phyloP scores from a whole-genome alignment of 2,329 filamentous ascomycete species.

The Eurotiales sp. region DNA sequence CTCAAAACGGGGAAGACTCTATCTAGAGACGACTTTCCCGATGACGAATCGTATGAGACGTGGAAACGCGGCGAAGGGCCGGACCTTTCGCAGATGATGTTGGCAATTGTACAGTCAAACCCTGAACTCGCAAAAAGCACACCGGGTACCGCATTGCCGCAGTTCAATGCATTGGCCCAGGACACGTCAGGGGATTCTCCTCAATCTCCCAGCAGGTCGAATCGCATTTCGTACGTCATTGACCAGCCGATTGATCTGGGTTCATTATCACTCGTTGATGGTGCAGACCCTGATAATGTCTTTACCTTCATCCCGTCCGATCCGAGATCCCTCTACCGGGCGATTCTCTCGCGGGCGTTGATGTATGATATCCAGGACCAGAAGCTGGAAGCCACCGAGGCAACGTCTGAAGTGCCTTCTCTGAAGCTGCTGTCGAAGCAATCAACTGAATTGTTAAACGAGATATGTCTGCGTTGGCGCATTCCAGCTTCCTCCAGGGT shows the following conservation, averaged over 20 bases:
- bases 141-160: conserved; percentile 56
- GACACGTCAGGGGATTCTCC: conserved; percentile 40
- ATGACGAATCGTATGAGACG: conserved; percentile 78
- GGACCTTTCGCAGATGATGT: conserved; percentile 88
- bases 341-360: conserved; percentile 73
- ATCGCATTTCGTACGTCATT: conserved; percentile 52
- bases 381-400: conserved; percentile 48
- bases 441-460: conserved; percentile 76
- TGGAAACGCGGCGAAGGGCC: conserved; percentile 91
- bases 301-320: conserved; percentile 91
- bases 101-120: conserved; percentile 80
- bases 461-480: conserved; percentile 84
- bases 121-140: conserved; percentile 80
- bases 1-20: conserved; percentile 73
- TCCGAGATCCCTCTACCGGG: conserved; percentile 75
- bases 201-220: conserved; percentile 43
- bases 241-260: conserved; percentile 63
- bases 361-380: conserved; percentile 57
- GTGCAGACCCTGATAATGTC: conserved; percentile 47
- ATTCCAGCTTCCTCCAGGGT: conserved; percentile 77
- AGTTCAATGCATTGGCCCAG: conserved; percentile 42
- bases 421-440: conserved; percentile 65
- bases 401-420: conserved; percentile 45
- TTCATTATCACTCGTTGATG: conserved; percentile 58
- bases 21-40: conserved; percentile 79